Base-by-base conservation (phyloP, 179 eudicot species). In the Heliamphora pulchella region DNA sequence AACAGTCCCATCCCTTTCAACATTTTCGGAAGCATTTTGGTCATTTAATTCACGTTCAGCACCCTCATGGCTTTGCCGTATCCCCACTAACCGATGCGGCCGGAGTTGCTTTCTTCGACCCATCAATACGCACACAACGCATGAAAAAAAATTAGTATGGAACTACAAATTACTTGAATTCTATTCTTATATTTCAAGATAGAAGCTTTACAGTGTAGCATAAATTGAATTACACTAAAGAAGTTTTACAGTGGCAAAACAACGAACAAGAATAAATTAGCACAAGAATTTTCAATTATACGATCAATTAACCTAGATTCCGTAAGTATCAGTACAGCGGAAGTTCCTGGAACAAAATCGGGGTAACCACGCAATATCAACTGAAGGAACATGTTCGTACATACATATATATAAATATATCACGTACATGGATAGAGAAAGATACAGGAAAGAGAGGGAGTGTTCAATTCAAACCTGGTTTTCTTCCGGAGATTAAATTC, bases 91-190 rank as follows among this genome's bases (percentile, higher is more conserved):
- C 54, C 87, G 74, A 78, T 71, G 85, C 10, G 90, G 90, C 81
- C 83, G 78, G 71, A 51, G 70, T 80, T 88, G 88, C 79, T 88
- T 88, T 79, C 77, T 83, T 62, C 89, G 77, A 72, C 90, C 90
- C 90, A 86, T 88, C 78, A 20, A 71, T 71, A 39, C 8, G 67
- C 65, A 54, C 51, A 77, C 22, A 62, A 61, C 53, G 9, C 41
- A 11, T 3, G 17, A 78, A 41, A 6, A n/a, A 55, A 44, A 3
- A 68, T 57, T 31, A 31, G 2, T 10, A 55, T 74, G 64, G 10
- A 18, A 54, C 54, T 10, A 43, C 41, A 76, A 46, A 58, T 61
- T 41, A 58, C 67, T 17, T 58, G 50, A 75, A 59, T 59, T 14
- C 13, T 59, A 51, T 11, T 51, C 22, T 72, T 11, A 55, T 50